These are phyloP conservation scores for Jamesozyma rosinii DNA, from an alignment of 805 yeast species.

Conservation along the genomic window DNA sequence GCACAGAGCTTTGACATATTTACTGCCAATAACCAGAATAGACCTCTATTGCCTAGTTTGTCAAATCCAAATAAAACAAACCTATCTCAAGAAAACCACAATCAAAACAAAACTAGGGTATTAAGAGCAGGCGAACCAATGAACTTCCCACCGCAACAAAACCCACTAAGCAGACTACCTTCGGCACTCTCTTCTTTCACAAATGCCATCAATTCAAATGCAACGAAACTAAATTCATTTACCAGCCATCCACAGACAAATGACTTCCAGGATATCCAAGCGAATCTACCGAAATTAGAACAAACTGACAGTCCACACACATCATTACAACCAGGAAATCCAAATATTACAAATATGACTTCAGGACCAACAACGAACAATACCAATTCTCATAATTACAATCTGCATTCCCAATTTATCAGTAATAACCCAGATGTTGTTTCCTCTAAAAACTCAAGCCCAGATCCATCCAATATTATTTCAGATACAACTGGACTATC, in stretches of 20 bases:
- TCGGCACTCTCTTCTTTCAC: neutral
- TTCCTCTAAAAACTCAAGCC: neutral
- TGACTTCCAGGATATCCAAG: neutral
- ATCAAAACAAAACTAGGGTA: conserved; percentile 4
- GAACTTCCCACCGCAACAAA: conserved; percentile 1
- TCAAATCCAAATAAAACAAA: conserved; percentile 1
- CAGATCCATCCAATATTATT: neutral
- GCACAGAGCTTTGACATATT: neutral
- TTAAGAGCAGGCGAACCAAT: conserved; percentile 5
- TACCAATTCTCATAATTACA: neutral
- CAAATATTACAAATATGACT: neutral
- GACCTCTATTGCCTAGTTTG: conserved; percentile 3
- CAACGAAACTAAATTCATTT: neutral
- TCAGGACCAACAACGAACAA: neutral
- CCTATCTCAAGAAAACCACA: neutral
- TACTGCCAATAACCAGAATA: conserved; percentile 8
- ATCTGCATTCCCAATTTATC: neutral
- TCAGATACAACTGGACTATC: neutral
- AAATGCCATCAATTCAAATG: neutral
- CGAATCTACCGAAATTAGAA: neutral
- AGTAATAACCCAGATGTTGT: neutral
- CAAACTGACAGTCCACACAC: conserved; percentile 1
- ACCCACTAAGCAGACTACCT: neutral
- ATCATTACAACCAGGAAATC: neutral
- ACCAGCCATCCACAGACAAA: neutral